Evolutionary conservation across 2,329 filamentous ascomycete species (phyloP).

Genomic region (Penicillium glabrum): DNA sequence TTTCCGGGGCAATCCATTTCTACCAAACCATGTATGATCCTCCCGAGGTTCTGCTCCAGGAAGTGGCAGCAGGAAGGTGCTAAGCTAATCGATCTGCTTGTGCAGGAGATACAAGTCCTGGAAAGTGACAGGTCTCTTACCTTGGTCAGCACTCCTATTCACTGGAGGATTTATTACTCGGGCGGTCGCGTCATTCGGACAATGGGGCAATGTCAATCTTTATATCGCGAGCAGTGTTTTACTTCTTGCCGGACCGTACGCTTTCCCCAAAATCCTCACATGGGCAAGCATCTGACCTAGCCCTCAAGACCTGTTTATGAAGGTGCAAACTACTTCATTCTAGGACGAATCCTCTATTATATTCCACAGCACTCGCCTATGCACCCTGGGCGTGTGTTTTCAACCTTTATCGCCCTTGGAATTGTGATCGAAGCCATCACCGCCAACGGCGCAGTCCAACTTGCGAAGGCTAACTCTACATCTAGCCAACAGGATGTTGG

Average conservation of each 20-base stretch:
- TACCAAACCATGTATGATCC: slow-evolving; percentile 38
- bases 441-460: slow-evolving; percentile 51
- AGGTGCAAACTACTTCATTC: slow-evolving; percentile 52
- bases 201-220: slow-evolving; percentile 36
- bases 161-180: slow-evolving; percentile 39
- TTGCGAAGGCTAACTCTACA: slow-evolving; percentile 41
- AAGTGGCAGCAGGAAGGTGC: neutral
- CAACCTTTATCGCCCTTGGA: slow-evolving; percentile 57
- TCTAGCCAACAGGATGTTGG: slow-evolving; percentile 42
- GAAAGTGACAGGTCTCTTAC: slow-evolving; percentile 42
- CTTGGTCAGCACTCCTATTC: slow-evolving; percentile 44
- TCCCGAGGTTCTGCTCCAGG: neutral
- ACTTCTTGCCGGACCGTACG: slow-evolving; percentile 42
- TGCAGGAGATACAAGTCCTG: slow-evolving; percentile 41
- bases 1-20: slow-evolving; percentile 38
- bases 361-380: slow-evolving; percentile 50
- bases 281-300: neutral
- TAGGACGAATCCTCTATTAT: slow-evolving; percentile 52
- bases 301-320: slow-evolving; percentile 40
- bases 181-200: slow-evolving; percentile 36
- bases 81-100: slow-evolving; percentile 4
- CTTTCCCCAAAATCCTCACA: neutral
- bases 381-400: slow-evolving; percentile 60
- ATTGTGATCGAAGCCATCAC: slow-evolving; percentile 50
- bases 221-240: slow-evolving; percentile 42